Evolutionary conservation across 768 basidiomycete species (phyloP).

Genomic region (Podaxis sp.): DNA sequence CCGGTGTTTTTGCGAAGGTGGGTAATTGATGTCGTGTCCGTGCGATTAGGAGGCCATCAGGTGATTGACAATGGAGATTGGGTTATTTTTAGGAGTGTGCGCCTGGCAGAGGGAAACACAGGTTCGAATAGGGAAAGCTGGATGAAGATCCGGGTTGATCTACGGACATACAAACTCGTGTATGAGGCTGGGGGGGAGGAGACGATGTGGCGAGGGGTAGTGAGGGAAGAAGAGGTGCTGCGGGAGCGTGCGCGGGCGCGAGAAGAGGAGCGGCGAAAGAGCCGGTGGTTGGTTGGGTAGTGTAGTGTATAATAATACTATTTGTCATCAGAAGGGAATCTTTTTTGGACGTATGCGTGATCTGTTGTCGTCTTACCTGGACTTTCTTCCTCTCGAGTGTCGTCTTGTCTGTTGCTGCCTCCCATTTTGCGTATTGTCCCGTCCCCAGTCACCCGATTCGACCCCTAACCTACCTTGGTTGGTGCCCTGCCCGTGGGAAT

Average conservation of each 20-base stretch:
- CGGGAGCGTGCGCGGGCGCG: conserved; percentile 40
- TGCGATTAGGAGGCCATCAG: conserved; percentile 22
- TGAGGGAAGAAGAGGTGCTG: conserved; percentile 33
- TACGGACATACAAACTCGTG: conserved; percentile 65
- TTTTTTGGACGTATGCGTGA: conserved; percentile 17
- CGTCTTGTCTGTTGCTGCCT: neutral
- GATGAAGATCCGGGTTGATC: conserved; percentile 54
- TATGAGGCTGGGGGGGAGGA: conserved; percentile 72
- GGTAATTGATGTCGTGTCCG: conserved; percentile 22
- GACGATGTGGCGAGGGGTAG: conserved; percentile 39
- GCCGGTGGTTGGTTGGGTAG: conserved; percentile 29
- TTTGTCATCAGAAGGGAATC: conserved; percentile 18
- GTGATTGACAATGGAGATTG: conserved; percentile 23
- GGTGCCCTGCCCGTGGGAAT: conserved; percentile 3
- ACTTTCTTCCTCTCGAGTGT: conserved; percentile 13
- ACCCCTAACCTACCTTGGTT: conserved; percentile 1
- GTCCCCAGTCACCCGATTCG: neutral
- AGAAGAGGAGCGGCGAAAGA: conserved; percentile 58
- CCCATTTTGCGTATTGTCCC: neutral
- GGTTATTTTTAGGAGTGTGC: conserved; percentile 54
- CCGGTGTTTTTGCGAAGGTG: conserved; percentile 63
- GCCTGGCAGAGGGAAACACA: conserved; percentile 41
- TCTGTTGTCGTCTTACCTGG: conserved; percentile 17
- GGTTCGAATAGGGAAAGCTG: conserved; percentile 35
- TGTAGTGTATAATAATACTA: neutral